Conservation (phyloP, 2,329 filamentous ascomycete genomes). For the Neocatenulostroma microsporum region DNA sequence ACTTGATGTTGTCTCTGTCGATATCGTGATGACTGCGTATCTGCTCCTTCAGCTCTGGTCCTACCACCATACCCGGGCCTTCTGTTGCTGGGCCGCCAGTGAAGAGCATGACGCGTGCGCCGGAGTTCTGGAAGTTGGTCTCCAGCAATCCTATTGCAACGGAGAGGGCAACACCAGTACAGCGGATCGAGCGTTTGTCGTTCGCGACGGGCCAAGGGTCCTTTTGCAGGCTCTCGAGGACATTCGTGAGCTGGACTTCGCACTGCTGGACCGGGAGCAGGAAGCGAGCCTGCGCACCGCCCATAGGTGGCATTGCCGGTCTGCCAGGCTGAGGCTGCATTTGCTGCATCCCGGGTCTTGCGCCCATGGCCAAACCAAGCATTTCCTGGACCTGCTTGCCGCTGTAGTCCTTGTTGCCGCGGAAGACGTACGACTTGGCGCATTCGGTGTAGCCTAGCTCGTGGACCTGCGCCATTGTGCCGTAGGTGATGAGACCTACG, state of each 20-base stretch:
- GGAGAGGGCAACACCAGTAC: constrained; percentile 91
- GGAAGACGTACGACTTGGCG: constrained; percentile 97
- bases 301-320: constrained; percentile 54
- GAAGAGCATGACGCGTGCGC: constrained; percentile 94
- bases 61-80: constrained; percentile 93
- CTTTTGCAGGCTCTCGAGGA: constrained; percentile 87
- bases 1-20: constrained; percentile 97
- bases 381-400: constrained; percentile 99
- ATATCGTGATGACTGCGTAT: constrained; percentile 99
- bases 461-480: constrained; percentile 96
- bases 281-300: constrained; percentile 81
- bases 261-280: constrained; percentile 89
- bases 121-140: constrained; percentile 90
- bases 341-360: constrained; percentile 61
- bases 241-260: constrained; percentile 95
- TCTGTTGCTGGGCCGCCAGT: constrained; percentile 91
- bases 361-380: constrained; percentile 66
- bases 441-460: constrained; percentile 98
- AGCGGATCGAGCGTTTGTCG: constrained; percentile 81
- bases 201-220: constrained; percentile 97
- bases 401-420: constrained; percentile 95
- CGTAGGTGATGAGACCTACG: constrained; percentile 77
- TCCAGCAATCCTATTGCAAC: constrained; percentile 90
- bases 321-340: constrained; percentile 63
- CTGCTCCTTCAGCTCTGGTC: constrained; percentile 87